Evolutionary conservation across 2,329 filamentous ascomycete genomes (phyloP), one percentile per base, ranked within the genome.

Genomic region (Furcasterigmium sp.): DNA sequence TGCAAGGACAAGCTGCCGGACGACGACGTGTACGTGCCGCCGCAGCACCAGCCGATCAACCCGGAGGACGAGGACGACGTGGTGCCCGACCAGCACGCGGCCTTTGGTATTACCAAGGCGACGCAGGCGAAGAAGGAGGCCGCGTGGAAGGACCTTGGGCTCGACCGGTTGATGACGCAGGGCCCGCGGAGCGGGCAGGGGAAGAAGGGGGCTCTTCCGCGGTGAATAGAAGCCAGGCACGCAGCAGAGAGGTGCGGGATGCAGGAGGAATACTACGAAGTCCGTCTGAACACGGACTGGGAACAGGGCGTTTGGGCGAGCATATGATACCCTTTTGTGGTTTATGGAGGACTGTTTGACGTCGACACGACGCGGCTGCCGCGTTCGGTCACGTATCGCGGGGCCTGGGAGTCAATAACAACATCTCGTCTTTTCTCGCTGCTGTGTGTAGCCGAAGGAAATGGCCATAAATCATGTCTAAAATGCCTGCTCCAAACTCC

Each of bases 31-130:
- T 86, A 87, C 62, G 85, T 94, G n/a, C 80, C 85, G 26, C 80
- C 81, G 8, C 80, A 88, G 49, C 80, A 90, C 59, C 86, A 89
- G 60, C 88, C 87, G 32, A 75, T 90, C 57, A 91, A 93, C 60
- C 87, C 88, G 0, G 87, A 93, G 63, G 87, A 93, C 60, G 87
- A 93, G 65, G 88, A 93, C 58, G 87, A 93, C 57, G 85, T 93
- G 4, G 87, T 93, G 5, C 87, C 88, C 1, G 87, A 93, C 62
- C 87, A 93, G 66, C 87, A 93, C 59, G 87, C 87, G 11, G 88
- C 87, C 0, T 93, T 93, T 60, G 88, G 87, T 30, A 93, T 94
- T 55, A 82, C 87, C 62, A 78, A 85, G 52, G 87, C 87, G 9
- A 91, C 86, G 14, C 84, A 89, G 65, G 76, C 77, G 50, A 74